Percentiles rank a stretch among this genome's conserved stretches.
Evolutionary conservation across 1,284 basidiomycete genomes (phyloP).

Genomic region (Apiotrichum veenhuisii): DNA sequence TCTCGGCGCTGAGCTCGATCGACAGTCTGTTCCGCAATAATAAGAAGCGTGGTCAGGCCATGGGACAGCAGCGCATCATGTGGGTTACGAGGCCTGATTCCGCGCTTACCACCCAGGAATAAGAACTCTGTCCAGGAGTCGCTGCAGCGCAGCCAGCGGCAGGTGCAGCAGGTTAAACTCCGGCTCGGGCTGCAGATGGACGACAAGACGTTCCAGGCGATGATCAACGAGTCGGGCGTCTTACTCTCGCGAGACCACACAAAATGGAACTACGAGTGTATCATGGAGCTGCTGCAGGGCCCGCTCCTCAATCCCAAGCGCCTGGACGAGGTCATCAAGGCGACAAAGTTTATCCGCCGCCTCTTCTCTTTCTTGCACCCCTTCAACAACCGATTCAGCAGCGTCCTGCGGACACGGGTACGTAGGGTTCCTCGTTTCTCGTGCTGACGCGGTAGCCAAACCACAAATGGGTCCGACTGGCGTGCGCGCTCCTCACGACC

Average conservation of each 20-base stretch:
- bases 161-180: constrained; percentile 83
- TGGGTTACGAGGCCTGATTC: constrained; percentile 76
- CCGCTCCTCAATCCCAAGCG: constrained; percentile 85
- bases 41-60: constrained; percentile 13
- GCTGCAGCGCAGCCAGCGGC: constrained; percentile 78
- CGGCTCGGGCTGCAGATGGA: constrained; percentile 90
- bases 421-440: constrained; percentile 19
- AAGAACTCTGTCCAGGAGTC: constrained; percentile 60
- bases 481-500: constrained; percentile 75
- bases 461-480: constrained; percentile 76
- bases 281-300: constrained; percentile 88
- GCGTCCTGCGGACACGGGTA: constrained; percentile 70
- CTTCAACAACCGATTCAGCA: constrained; percentile 77
- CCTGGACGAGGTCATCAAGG: constrained; percentile 93
- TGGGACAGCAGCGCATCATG: constrained; percentile 49
- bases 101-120: constrained; percentile 75
- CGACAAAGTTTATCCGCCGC: constrained; percentile 78
- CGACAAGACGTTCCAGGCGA: constrained; percentile 78
- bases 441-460: constrained; percentile 59
- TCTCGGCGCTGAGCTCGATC: constrained; percentile 78
- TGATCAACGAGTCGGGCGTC: constrained; percentile 78
- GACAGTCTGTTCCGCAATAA: constrained; percentile 87
- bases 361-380: constrained; percentile 93
- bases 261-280: constrained; percentile 87
- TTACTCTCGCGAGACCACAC: constrained; percentile 65